A percentile compares a stretch with the other conserved stretches of the same genome.
Conservation (phyloP, 768 basidiomycete genomes). For the Suillus weaverae region DNA sequence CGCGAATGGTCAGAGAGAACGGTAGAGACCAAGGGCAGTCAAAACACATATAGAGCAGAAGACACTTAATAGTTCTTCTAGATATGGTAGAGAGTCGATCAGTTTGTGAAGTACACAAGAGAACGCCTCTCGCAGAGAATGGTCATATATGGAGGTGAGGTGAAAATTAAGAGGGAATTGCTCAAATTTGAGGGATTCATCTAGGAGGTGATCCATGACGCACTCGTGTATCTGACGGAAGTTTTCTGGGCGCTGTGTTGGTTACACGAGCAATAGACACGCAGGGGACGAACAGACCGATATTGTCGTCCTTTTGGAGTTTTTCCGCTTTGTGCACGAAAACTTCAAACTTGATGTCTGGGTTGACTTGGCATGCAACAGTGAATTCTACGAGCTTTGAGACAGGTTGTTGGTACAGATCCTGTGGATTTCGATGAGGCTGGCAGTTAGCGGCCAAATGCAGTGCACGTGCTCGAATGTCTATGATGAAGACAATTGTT, state of each 20-base stretch:
- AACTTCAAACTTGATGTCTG: constrained; percentile 78
- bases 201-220: constrained; percentile 76
- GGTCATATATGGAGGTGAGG: constrained; percentile 91
- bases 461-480: constrained; percentile 72
- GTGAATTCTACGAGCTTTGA: constrained; percentile 81
- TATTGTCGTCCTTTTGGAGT: constrained; percentile 86
- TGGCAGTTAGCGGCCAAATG: constrained; percentile 8
- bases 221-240: constrained; percentile 89
- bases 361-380: constrained; percentile 71
- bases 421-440: constrained; percentile 41
- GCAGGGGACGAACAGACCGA: constrained; percentile 49
- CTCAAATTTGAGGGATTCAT: constrained; percentile 73
- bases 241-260: constrained; percentile 57
- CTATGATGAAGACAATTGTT: constrained; percentile 89
- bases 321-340: constrained; percentile 97
- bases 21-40: not conserved
- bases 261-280: not conserved
- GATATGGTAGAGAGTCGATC: constrained; percentile 78
- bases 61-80: constrained; percentile 85
- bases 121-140: constrained; percentile 89
- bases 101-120: constrained; percentile 87
- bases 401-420: constrained; percentile 83
- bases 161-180: constrained; percentile 83
- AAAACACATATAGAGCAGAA: constrained; percentile 65
- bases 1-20: constrained; percentile 29